These are phyloP conservation scores for Russula olivacea DNA, from an alignment of 768 basidiomycete genomes.

Conservation along the genomic window DNA sequence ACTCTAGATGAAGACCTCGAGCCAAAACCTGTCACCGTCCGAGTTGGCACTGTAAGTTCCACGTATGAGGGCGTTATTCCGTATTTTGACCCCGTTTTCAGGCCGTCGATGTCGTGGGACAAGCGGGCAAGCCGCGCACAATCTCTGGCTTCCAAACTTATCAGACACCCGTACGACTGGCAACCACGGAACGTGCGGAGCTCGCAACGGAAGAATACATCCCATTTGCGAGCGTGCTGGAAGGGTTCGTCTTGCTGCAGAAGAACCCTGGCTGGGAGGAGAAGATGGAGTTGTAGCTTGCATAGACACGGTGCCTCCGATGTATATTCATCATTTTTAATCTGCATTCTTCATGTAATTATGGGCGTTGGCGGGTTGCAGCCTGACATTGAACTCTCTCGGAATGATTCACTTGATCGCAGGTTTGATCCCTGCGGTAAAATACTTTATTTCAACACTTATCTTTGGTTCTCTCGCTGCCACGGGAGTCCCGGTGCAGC, in stretches of 20 bases:
- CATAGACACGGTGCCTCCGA: neutral
- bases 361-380: neutral
- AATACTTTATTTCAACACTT: neutral
- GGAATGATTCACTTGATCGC: slow-evolving; percentile 38
- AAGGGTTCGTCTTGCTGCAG: slow-evolving; percentile 86
- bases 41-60: slow-evolving; percentile 78
- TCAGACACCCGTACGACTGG: slow-evolving; percentile 91
- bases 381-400: neutral
- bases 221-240: slow-evolving; percentile 82
- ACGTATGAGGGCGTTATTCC: neutral
- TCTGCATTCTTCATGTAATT: neutral
- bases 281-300: slow-evolving; percentile 65
- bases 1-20: slow-evolving; percentile 91
- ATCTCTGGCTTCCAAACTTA: slow-evolving; percentile 99
- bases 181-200: slow-evolving; percentile 91
- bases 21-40: slow-evolving; percentile 81
- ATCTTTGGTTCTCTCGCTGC: neutral
- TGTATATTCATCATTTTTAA: slow-evolving; percentile 10
- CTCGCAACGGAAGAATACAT: slow-evolving; percentile 96
- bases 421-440: slow-evolving; percentile 82
- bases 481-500: neutral
- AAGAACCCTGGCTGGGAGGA: slow-evolving; percentile 92
- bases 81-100: slow-evolving; percentile 31
- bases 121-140: slow-evolving; percentile 94
- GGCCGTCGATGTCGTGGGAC: slow-evolving; percentile 96